Base-by-base conservation (phyloP, 768 basidiomycete genomes). In the Termitomyces sp. region DNA sequence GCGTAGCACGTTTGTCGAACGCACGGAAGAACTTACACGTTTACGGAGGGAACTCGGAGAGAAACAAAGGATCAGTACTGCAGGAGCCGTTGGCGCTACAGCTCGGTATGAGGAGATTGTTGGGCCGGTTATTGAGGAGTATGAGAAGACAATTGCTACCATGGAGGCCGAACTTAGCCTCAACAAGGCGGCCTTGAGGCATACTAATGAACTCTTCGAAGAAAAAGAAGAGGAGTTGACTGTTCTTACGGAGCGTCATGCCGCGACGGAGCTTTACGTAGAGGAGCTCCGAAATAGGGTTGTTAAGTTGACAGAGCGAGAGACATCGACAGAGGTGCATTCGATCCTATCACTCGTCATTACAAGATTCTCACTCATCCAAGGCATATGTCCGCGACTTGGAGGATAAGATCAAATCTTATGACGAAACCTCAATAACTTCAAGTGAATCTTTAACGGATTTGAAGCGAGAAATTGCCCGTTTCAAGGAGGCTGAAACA, bases 81-180 rank as follows among this genome's bases (percentile, higher is more conserved):
- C 83, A 8, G 90, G 91, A 34, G 82, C 83, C 38, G 67, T 88
- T 25, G 83, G 84, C 3, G 90, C 86, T 17, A 91, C 87, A 3
- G 87, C 81, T 62, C 89, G 87, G 68, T 94, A 94, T 68, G 93
- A 94, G 69, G 93, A 94, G 74, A 94, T 91, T 64, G 96, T 98
- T 25, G 96, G 94, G 15, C 96, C 96, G 2, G 95, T 99, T 67
- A 97, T 99, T 56, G 92, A 97, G 75, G 95, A 98, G 76, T 99
- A 99, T 74, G 96, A 99, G 80, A 94, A 96, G 80, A 94, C 94
- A 1, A 96, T 98, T 65, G 84, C 87, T 46, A 89, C 94, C 2
- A 90, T 99, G 83, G 97, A 99, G 73, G 92, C 91, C 0, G 94
- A 96, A 74, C 80, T 97, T 57, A 91, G 84, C 65, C 79, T 96